Evolutionary conservation across 305 asterid genomes (phyloP).

Genomic region (Plantago rigida): DNA sequence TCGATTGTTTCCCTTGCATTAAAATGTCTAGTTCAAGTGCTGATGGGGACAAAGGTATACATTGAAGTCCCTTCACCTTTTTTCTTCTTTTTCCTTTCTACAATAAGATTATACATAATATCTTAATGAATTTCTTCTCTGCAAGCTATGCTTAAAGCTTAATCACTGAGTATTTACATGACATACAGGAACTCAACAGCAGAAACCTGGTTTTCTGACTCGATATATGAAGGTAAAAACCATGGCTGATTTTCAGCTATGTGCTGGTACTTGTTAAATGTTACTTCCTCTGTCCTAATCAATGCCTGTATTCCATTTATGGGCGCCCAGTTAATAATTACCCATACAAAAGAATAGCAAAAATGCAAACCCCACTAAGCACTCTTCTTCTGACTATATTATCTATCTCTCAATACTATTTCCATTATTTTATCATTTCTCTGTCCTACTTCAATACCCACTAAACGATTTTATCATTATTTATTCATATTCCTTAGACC

Average conservation of each 20-base stretch:
- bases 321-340: too few species aligned
- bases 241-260: constrained; percentile 14
- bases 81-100: constrained; percentile 8
- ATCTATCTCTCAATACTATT: too few species aligned
- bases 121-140: not conserved
- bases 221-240: constrained; percentile 87
- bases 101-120: not conserved
- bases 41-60: constrained; percentile 64
- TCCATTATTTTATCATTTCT: too few species aligned
- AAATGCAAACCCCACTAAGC: too few species aligned
- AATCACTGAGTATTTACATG: constrained; percentile 23
- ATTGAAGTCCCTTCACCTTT: constrained; percentile 13
- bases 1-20: constrained; percentile 89
- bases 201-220: constrained; percentile 68
- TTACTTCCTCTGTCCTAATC: too few species aligned
- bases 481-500: too few species aligned
- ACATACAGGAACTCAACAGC: constrained; percentile 56
- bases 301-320: too few species aligned
- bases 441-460: too few species aligned
- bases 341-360: too few species aligned
- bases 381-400: too few species aligned
- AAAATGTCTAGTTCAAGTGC: constrained; percentile 49
- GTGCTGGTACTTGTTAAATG: not conserved
- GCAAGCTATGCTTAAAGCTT: constrained; percentile 11
- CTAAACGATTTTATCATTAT: not conserved